Evolutionary conservation across 148 eudicot species (phyloP), one percentile per base, ranked within the genome.

Genomic region (Rhododendron vialii): DNA sequence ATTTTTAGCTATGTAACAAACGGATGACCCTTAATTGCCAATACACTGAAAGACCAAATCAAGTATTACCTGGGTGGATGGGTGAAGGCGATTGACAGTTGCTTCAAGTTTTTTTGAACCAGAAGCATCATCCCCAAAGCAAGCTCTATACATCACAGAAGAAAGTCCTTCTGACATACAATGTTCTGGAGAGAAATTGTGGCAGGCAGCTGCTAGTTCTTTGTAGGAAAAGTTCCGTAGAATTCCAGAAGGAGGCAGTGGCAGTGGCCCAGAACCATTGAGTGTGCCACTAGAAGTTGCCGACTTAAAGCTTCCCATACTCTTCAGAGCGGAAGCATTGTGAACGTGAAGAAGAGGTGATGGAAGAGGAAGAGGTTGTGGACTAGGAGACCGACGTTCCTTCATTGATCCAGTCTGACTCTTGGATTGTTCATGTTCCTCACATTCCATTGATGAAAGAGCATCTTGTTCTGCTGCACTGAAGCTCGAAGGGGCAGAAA

Each of bases 351-450:
- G 91, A 92, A 59, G 92, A 50, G 98, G 94, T 15, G 98, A 91
- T 20, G 99, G 99, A 85, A 97, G 98, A 82, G 99, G 99, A 69
- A 97, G 98, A 86, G 99, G 99, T 41, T 93, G 95, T 59, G 98
- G 98, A 85, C 89, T 92, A 20, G 93, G 92, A n/a, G 95, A 87
- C 85, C 87, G 88, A 78, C 86, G 92, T 85, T 91, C 95, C 83
- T 89, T 91, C 67, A 91, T 88, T 12, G 92, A 87, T 65, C 88
- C 89, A 74, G 81, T 81, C 17, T 84, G 87, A 85, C 41, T 75
- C 85, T 81, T 93, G 6, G 88, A 74, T 43, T 91, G 94, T 86
- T 93, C 93, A 61, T 87, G 94, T 35, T 92, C 96, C 82, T 94
- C 95, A 74, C 76, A 87, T 86, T 93, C 97, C 77, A 80, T 84